Evolutionary conservation across 768 basidiomycete species (phyloP), one percentile per base, ranked within the genome.

Genomic region (Podaxis pistillaris): DNA sequence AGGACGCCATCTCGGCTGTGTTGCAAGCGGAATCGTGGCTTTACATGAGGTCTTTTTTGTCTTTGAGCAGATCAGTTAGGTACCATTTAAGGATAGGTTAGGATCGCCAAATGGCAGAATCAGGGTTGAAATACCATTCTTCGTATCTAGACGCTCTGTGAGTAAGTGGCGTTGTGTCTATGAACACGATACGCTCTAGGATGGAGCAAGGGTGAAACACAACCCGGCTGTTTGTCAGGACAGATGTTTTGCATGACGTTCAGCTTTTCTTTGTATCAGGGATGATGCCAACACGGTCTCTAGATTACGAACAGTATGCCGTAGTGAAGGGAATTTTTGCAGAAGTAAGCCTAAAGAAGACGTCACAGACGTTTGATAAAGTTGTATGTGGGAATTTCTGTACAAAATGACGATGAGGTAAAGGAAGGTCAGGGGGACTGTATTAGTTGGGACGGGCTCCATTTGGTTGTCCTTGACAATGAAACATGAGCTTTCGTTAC

Each of bases 391-490:
- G 37, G 52, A 28, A 33, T 28, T 57, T 46, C 33, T 4, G 7
- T 52, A 15, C 9, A 56, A 47, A 56, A 53, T 46, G 47, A 58
- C 52, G 19, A 33, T 56, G 56, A 51, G 38, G 56, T 63, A 57
- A 58, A 37, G 52, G 40, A 49, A 56, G 51, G 15, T 11, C 41
- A 17, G 41, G 19, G 19, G 24, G 30, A 17, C 26, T 15, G 15
- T 24, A 44, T 40, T 36, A 33, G 19, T 9, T 17, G 41, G 22
- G 30, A 46, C 60, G 15, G 49, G 26, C 52, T 47, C 60, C 53
- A 56, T 55, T 40, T 47, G 53, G 60, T 61, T 26, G 52, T 54
- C 53, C 40, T 55, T 62, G 60, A 54, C 52, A 37, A 62, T 54
- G 53, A 40, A 61, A 55, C 37, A 28, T 28, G 13, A 30, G 17